Evolutionary conservation across 2,329 filamentous ascomycete species (phyloP), one percentile per base, ranked within the genome.

Genomic region (Penicillium sp.): DNA sequence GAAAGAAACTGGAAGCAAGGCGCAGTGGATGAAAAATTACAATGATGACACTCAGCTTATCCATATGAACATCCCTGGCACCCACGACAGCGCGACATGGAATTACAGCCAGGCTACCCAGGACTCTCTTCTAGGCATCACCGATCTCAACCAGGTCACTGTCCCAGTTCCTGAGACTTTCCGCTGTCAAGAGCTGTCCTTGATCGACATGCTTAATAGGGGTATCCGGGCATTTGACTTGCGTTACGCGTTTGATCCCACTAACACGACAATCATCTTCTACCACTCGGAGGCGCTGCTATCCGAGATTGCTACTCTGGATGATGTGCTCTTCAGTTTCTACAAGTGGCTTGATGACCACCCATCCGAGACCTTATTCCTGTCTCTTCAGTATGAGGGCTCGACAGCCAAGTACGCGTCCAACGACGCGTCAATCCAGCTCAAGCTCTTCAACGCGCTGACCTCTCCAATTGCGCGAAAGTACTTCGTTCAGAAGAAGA

Each of bases 141-240:
- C 77, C 7, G 65, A 71, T 14, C 70, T 79, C 37, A 74, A 73
- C 44, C 69, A 73, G 23, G 65, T 69, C 18, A 55, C 60, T 3
- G 64, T 68, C 0, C 58, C 58, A 12, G 61, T 58, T 1, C 66
- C 74, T 4, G 59, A 67, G 23, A 60, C 64, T 15, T 81, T 74
- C 56, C 72, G 75, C 11, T 82, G 79, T 58, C 81, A 82, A 59
- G 62, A 72, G 2, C 49, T 49, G 4, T 66, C 73, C 0, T 63
- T 81, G 0, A 60, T 72, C 14, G 66, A 67, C 20, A 75, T 77
- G 65, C 72, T 83, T 0, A 69, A 77, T 44, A 70, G 69, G 25
- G 80, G 80, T 6, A 75, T 82, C 14, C 76, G 80, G 15, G 80
- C 75, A 33, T 81, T 82, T 54, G 80, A 82, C 59, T 66, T 82